Evolutionary conservation across 371 early-diverging fungal genomes (phyloP).

Genomic region (Catenaria anguillulae): DNA sequence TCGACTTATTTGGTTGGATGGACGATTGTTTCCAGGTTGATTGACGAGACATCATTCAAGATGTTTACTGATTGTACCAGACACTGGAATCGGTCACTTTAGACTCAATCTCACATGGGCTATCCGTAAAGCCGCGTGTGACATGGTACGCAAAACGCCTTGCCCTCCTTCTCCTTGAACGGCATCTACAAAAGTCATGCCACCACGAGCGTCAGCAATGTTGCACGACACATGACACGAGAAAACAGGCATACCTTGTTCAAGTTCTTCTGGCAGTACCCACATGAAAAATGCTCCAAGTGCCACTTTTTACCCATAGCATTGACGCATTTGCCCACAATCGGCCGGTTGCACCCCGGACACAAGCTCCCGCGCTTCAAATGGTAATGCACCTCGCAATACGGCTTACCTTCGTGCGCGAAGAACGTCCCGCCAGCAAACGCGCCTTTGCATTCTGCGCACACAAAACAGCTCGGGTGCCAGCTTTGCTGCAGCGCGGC

Average conservation of each 20-base stretch:
- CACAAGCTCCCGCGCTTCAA: slow-evolving; percentile 6
- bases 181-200: neutral
- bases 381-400: slow-evolving; percentile 45
- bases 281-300: slow-evolving; percentile 35
- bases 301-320: slow-evolving; percentile 38
- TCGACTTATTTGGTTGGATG: too few species aligned
- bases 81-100: too few species aligned
- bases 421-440: slow-evolving; percentile 33
- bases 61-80: too few species aligned
- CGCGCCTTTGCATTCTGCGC: slow-evolving; percentile 38
- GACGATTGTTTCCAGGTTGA: too few species aligned
- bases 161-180: slow-evolving; percentile 5
- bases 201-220: neutral
- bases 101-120: too few species aligned
- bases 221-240: too few species aligned
- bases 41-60: too few species aligned
- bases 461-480: slow-evolving; percentile 58
- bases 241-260: slow-evolving; percentile 5
- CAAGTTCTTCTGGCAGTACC: slow-evolving; percentile 26
- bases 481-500: slow-evolving; percentile 44
- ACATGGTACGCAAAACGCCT: slow-evolving; percentile 3
- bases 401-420: slow-evolving; percentile 36
- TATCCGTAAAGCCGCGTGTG: slow-evolving; percentile 18
- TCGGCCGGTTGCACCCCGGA: slow-evolving; percentile 17
- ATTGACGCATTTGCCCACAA: slow-evolving; percentile 29